Evolutionary conservation across 2,329 filamentous ascomycete genomes (phyloP).

Genomic region (Aspergillus viridinutans): DNA sequence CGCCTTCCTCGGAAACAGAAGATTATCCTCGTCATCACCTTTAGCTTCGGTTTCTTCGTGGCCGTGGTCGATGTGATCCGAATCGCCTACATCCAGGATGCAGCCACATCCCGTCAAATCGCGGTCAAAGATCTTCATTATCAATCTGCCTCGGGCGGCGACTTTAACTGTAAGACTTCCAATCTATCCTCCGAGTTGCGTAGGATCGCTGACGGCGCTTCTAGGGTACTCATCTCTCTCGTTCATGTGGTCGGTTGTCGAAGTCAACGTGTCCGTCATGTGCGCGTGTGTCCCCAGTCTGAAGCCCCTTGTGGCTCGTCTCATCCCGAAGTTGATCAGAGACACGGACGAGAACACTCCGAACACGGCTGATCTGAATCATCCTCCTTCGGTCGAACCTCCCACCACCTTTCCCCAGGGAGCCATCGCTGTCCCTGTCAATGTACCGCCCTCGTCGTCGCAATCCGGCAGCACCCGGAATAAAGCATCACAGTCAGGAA

Average conservation of each 20-base stretch:
- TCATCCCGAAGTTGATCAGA: constrained; percentile 54
- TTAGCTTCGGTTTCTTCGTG: constrained; percentile 81
- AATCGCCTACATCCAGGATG: constrained; percentile 83
- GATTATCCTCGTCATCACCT: constrained; percentile 79
- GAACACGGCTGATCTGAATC: constrained; percentile 8
- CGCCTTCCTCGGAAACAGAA: constrained; percentile 81
- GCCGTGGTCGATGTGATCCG: constrained; percentile 83
- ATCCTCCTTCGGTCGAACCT: background rate
- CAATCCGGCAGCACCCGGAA: constrained; percentile 12
- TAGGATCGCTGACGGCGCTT: constrained; percentile 21
- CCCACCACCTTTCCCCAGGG: constrained; percentile 9
- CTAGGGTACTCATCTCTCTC: constrained; percentile 76
- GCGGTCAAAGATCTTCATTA: constrained; percentile 24
- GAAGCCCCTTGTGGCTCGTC: constrained; percentile 72
- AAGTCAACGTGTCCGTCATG: constrained; percentile 85
- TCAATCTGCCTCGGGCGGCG: constrained; percentile 41
- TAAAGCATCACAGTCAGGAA: constrained; percentile 16
- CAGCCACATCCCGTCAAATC: constrained; percentile 43
- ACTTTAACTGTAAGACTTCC: constrained; percentile 48
- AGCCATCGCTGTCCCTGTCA: constrained; percentile 3
- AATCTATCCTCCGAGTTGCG: background rate
- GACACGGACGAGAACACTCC: constrained; percentile 36
- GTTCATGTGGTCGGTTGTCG: constrained; percentile 90
- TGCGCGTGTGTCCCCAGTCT: constrained; percentile 89
- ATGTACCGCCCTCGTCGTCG: constrained; percentile 1